A percentile compares a stretch with the other conserved stretches of the same genome.
Evolutionary conservation across 805 yeast species (phyloP).

Genomic region (Pichia membranifaciens): DNA sequence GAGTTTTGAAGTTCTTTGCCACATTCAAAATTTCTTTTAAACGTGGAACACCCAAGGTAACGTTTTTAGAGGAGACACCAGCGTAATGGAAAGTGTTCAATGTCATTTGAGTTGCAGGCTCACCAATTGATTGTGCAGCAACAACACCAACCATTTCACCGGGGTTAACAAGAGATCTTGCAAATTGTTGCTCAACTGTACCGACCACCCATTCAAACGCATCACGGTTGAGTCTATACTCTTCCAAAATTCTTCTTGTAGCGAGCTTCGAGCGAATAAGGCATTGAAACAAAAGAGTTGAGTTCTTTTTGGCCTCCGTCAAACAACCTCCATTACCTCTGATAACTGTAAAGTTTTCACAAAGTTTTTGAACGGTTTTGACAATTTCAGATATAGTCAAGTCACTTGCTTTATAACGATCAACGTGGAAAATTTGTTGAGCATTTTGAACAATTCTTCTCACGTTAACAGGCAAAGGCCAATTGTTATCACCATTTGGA

Average conservation of each 20-base stretch:
- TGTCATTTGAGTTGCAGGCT: conserved; percentile 99
- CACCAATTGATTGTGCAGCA: conserved; percentile 98
- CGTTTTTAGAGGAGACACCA: conserved; percentile 99
- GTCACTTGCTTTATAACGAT: conserved; percentile 85
- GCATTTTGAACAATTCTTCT: conserved; percentile 96
- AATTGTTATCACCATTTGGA: conserved; percentile 87
- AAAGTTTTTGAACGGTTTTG: conserved; percentile 59
- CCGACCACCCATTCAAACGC: conserved; percentile 97
- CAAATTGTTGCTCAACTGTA: conserved; percentile 89
- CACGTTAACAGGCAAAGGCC: conserved; percentile 97
- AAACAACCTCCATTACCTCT: conserved; percentile 75
- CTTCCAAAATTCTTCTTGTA: conserved; percentile 85
- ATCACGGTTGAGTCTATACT: conserved; percentile 71
- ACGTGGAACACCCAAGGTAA: conserved; percentile 97
- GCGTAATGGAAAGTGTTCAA: conserved; percentile 89
- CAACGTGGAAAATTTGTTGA: conserved; percentile 93
- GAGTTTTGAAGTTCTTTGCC: conserved; percentile 98
- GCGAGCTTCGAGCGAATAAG: conserved; percentile 89
- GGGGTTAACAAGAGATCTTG: conserved; percentile 85
- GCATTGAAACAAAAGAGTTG: conserved; percentile 84
- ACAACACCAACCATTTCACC: conserved; percentile 91
- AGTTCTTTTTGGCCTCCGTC: conserved; percentile 86
- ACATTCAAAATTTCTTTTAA: conserved; percentile 96
- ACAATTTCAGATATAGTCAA: conserved; percentile 80
- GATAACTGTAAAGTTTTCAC: conserved; percentile 63